phyloP scores from a whole-genome alignment of 257 asterid species.

The Verbascum thapsus region DNA sequence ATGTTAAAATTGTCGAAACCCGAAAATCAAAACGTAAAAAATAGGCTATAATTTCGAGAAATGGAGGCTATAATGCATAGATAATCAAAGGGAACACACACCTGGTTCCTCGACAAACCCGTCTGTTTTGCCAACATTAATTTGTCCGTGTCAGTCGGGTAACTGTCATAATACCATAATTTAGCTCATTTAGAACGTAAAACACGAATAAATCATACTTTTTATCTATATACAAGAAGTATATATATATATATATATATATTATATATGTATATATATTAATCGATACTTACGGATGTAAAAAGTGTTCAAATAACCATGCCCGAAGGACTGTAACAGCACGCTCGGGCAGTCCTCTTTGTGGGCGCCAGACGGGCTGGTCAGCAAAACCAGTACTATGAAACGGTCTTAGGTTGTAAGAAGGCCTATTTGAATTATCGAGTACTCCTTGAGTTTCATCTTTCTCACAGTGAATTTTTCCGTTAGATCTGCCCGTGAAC shows the following conservation, averaged over 20 bases:
- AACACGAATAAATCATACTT: background rate
- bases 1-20: too few relatives aligned
- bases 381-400: slow-evolving; percentile 47
- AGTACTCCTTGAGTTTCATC: slow-evolving; percentile 40
- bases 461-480: slow-evolving; percentile 45
- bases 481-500: slow-evolving; percentile 54
- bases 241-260: too few relatives aligned
- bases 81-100: slow-evolving; percentile 23
- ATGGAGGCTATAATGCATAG: slow-evolving; percentile 9
- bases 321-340: slow-evolving; percentile 92
- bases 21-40: too few relatives aligned
- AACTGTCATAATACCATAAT: slow-evolving; percentile 52
- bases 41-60: too few relatives aligned
- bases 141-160: slow-evolving; percentile 91
- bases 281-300: slow-evolving; percentile 84
- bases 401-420: slow-evolving; percentile 44
- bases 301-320: slow-evolving; percentile 92
- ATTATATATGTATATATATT: background rate
- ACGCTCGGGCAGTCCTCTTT: slow-evolving; percentile 94
- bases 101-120: slow-evolving; percentile 95
- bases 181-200: too few relatives aligned
- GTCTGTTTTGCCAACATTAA: slow-evolving; percentile 92
- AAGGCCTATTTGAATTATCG: slow-evolving; percentile 40
- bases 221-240: too few relatives aligned
- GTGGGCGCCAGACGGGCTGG: slow-evolving; percentile 97